These are phyloP conservation scores for Juglanconis sp. DNA, from an alignment of 2,329 filamentous ascomycete genomes.

Conservation along the genomic window DNA sequence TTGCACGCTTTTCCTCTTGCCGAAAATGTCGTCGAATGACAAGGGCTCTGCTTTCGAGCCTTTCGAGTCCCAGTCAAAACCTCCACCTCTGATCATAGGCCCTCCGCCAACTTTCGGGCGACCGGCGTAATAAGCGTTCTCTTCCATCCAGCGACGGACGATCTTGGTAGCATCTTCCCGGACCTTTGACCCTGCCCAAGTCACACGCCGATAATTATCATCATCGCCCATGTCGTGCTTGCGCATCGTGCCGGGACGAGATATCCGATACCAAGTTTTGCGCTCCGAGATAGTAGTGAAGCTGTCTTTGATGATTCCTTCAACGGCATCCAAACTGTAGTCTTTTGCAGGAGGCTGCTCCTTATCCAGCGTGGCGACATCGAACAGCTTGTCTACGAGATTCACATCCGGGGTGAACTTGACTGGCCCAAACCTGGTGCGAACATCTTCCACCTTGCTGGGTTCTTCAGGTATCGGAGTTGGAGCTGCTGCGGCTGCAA, in stretches of 20 bases:
- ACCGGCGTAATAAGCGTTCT: constrained; percentile 54
- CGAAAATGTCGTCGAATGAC: constrained; percentile 45
- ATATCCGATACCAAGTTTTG: constrained; percentile 63
- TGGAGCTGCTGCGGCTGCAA: not conserved
- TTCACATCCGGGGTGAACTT: constrained; percentile 23
- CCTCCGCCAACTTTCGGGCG: constrained; percentile 42
- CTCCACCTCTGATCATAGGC: constrained; percentile 40
- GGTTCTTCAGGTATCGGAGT: constrained; percentile 1
- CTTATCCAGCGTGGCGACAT: constrained; percentile 30
- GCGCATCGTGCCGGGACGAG: constrained; percentile 56
- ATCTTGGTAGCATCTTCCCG: constrained; percentile 54
- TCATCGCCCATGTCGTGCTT: constrained; percentile 56
- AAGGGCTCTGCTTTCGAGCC: constrained; percentile 50
- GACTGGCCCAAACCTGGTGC: constrained; percentile 28
- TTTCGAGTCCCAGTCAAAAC: constrained; percentile 60
- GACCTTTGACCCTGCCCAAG: constrained; percentile 54
- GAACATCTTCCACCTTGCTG: constrained; percentile 18
- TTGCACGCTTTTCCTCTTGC: constrained; percentile 29
- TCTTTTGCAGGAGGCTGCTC: constrained; percentile 16
- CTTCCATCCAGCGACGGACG: constrained; percentile 64
- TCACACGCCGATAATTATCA: constrained; percentile 57
- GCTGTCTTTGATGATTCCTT: constrained; percentile 47
- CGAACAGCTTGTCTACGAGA: constrained; percentile 31
- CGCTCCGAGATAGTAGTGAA: constrained; percentile 56
- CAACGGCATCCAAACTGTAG: constrained; percentile 34